A percentile compares a stretch with the other conserved stretches of the same genome.
phyloP scores from a whole-genome alignment of 2,329 filamentous ascomycete species.

The Alternaria postmessia region DNA sequence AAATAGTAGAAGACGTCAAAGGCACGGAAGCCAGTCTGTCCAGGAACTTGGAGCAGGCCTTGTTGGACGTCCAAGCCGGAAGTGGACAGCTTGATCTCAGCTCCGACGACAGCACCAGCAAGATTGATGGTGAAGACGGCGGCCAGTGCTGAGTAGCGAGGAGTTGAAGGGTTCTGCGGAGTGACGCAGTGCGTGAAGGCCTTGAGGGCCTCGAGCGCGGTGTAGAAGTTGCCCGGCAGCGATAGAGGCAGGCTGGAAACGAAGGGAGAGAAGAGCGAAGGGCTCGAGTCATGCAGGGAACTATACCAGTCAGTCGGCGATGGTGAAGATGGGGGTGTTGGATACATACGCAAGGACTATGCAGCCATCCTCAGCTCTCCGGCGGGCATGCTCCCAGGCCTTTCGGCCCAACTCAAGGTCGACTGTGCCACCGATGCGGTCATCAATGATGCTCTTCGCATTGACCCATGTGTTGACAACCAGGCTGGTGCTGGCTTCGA shows the following conservation, averaged over 20 bases:
- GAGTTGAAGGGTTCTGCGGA: conserved; percentile 84
- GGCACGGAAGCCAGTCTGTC: conserved; percentile 82
- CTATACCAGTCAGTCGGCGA: conserved; percentile 57
- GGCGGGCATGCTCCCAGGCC: conserved; percentile 95
- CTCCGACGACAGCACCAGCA: conserved; percentile 77
- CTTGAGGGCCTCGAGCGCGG: conserved; percentile 79
- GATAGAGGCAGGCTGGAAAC: conserved; percentile 80
- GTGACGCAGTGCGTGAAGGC: conserved; percentile 90
- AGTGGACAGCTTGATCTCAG: conserved; percentile 80
- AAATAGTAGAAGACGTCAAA: conserved; percentile 99
- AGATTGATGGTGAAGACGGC: conserved; percentile 84
- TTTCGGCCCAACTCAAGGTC: conserved; percentile 79
- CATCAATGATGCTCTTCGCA: conserved; percentile 74
- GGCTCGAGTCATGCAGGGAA: conserved; percentile 86
- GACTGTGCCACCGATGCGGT: conserved; percentile 76
- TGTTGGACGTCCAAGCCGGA: conserved; percentile 85
- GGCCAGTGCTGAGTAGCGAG: conserved; percentile 80
- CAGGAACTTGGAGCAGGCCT: conserved; percentile 81
- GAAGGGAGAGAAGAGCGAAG: conserved; percentile 83
- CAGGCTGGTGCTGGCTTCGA: conserved; percentile 89
- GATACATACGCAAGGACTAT: conserved; percentile 80
- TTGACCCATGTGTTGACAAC: conserved; percentile 97
- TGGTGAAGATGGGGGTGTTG: background rate
- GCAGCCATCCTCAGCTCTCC: conserved; percentile 93
- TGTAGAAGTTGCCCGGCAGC: conserved; percentile 77